phyloP scores from a whole-genome alignment of 2,329 filamentous ascomycete species.

The Emergomyces pasteurianus region DNA sequence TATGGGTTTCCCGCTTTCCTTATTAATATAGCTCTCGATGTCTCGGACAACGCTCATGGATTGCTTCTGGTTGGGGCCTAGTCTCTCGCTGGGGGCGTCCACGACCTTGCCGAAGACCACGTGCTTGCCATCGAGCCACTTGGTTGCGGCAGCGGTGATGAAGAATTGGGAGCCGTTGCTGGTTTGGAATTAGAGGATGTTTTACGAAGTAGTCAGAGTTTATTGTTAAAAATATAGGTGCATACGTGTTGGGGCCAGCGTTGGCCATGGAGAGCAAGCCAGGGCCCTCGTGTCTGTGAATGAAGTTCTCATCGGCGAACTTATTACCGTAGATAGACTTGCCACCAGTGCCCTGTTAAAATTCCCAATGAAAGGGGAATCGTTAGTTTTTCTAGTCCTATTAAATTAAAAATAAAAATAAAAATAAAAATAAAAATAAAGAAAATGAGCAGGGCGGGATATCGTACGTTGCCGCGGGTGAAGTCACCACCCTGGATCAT shows the following conservation, averaged over 20 bases:
- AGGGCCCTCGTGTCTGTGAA: constrained; percentile 56
- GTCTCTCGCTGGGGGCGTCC: constrained; percentile 26
- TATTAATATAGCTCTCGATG: constrained; percentile 48
- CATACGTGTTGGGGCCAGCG: constrained; percentile 80
- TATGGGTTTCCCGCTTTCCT: constrained; percentile 36
- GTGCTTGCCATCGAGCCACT: constrained; percentile 57
- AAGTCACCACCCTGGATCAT: constrained; percentile 97
- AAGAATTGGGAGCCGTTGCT: constrained; percentile 65
- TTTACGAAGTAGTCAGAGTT: neutral
- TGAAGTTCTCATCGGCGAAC: constrained; percentile 90
- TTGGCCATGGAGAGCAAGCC: constrained; percentile 92
- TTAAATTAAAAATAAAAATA: neutral
- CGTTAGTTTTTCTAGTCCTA: constrained; percentile 7
- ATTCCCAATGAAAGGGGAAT: neutral
- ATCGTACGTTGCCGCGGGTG: constrained; percentile 75
- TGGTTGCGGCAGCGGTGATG: constrained; percentile 56
- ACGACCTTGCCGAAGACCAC: constrained; percentile 57
- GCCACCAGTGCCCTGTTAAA: constrained; percentile 66
- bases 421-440: no score
- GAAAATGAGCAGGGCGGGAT: neutral
- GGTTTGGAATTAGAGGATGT: neutral
- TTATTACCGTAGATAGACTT: constrained; percentile 93
- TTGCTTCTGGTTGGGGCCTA: constrained; percentile 8
- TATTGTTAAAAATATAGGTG: constrained; percentile 6
- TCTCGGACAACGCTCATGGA: constrained; percentile 45